Base-by-base conservation (phyloP, 495 filamentous ascomycete species). In the Penicillium steckii region DNA sequence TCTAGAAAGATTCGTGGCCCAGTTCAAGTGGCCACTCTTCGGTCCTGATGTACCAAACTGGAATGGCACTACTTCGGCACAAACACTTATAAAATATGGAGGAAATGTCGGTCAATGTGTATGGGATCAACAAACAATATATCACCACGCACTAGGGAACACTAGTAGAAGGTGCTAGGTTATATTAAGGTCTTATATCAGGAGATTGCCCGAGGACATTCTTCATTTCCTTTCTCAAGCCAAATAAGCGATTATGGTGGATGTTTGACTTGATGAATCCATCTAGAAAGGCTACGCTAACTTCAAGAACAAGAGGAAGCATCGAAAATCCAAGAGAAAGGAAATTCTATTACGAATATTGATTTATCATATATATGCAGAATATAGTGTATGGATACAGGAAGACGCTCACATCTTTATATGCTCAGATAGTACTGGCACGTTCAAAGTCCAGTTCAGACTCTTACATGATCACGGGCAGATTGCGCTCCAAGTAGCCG, bases 401-500 rank as follows among this genome's bases (percentile, higher is more conserved):
- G 27, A 46, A 46, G n/a, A 3, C 24, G 15, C 50, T 21, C 18
- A 10, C 4, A 23, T 13, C 13, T 32, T 10, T 27, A 15, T 41
- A 41, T 24, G 38, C 21, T 41, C n/a, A 41, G 19, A n/a, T n/a
- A n/a, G n/a, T n/a, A n/a, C n/a, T n/a, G n/a, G n/a, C n/a, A n/a
- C n/a, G n/a, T n/a, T n/a, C 18, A 41, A 21, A 8, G 27, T 10
- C 37, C 40, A 18, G 17, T 22, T 19, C 38, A 21, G 38, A 21
- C 12, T 7, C 21, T 51, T 66, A 66, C 26, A 66, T 68, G 41
- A 65, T 59, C 7, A 81, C 73, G 4, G 80, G 80, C 33, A 84
- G 57, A 52, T 78, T 78, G 27, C 72, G 71, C 59, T 69, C 54
- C 46, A 73, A 45, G 59, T 81, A 83, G 8, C 75, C 78, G 3